Evolutionary conservation across 352 stramenopile genomes (phyloP).

Genomic region (Paralagenidium karlingii): DNA sequence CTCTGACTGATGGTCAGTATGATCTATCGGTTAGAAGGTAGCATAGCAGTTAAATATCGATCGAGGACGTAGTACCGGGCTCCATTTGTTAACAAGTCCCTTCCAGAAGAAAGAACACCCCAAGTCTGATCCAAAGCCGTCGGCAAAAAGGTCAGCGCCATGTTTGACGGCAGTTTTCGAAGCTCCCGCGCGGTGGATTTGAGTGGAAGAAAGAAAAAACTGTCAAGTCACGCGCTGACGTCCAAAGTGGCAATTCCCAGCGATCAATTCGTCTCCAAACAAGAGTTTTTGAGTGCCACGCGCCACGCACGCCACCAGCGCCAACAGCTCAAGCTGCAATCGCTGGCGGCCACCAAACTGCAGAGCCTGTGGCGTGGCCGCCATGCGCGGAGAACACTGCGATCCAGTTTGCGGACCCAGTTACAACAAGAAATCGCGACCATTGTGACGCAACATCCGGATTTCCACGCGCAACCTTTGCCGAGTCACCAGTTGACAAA

Average conservation of each 20-base stretch:
- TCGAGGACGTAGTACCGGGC: too few species aligned
- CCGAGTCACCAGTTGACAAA: slow-evolving; percentile 10
- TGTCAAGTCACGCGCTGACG: too few species aligned
- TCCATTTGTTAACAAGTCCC: too few species aligned
- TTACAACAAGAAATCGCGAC: slow-evolving; percentile 28
- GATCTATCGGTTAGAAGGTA: too few species aligned
- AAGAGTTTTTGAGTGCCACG: slow-evolving; percentile 44
- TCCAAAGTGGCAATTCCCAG: not conserved
- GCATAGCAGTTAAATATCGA: too few species aligned
- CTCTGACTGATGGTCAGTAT: too few species aligned
- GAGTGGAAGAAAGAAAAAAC: slow-evolving; percentile 35
- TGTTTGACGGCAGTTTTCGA: slow-evolving; percentile 73
- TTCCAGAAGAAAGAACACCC: too few species aligned
- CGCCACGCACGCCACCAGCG: slow-evolving; percentile 39
- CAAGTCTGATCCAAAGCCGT: too few species aligned
- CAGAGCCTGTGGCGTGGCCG: slow-evolving; percentile 32
- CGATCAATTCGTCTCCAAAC: slow-evolving; percentile 28
- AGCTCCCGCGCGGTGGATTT: slow-evolving; percentile 52
- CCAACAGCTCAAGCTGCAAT: slow-evolving; percentile 20
- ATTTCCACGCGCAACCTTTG: slow-evolving; percentile 20
- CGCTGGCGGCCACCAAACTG: slow-evolving; percentile 29
- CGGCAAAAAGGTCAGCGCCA: too few species aligned
- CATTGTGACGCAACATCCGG: slow-evolving; percentile 6
- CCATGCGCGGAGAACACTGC: slow-evolving; percentile 7
- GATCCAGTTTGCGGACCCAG: slow-evolving; percentile 16